phyloP scores from a whole-genome alignment of 495 filamentous ascomycete species.

The Aspergillus sparsus region DNA sequence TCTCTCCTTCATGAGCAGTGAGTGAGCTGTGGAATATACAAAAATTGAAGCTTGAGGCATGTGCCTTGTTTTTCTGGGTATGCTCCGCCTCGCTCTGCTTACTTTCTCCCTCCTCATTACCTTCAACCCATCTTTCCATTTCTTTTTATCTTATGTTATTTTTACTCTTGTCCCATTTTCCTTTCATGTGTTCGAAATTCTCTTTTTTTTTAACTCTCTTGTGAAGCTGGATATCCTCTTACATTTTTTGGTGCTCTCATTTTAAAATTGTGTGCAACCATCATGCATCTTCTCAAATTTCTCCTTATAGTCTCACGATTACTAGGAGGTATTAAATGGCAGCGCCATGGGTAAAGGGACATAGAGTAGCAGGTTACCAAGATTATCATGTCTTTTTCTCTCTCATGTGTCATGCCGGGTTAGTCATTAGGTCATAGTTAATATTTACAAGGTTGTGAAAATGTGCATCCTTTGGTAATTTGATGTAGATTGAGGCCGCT shows the following conservation, averaged over 20 bases:
- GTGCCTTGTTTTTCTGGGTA: constrained; percentile 14
- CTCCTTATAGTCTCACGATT: constrained; percentile 20
- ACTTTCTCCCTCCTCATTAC: constrained; percentile 15
- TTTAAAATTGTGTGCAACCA: constrained; percentile 44
- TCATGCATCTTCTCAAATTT: constrained; percentile 36
- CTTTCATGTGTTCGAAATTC: constrained; percentile 31
- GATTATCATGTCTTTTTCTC: constrained; percentile 40
- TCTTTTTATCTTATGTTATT: constrained; percentile 16
- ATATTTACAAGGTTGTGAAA: neutral
- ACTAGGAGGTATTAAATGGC: constrained; percentile 31
- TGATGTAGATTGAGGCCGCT: neutral
- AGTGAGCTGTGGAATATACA: constrained; percentile 17
- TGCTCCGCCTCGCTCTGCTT: constrained; percentile 9
- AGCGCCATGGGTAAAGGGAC: constrained; percentile 32
- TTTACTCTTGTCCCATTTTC: constrained; percentile 14
- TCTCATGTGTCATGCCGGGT: constrained; percentile 48
- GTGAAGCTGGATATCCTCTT: constrained; percentile 48
- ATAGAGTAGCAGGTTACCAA: constrained; percentile 36
- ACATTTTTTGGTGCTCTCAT: constrained; percentile 33
- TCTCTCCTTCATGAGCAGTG: constrained; percentile 11
- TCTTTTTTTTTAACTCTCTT: neutral
- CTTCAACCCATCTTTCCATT: constrained; percentile 19
- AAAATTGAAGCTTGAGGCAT: neutral
- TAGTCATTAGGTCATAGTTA: constrained; percentile 36
- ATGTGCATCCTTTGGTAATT: neutral